Evolutionary conservation across 169 alveolate species (phyloP), one percentile per base, ranked within the genome.

Genomic region (Cryptosporidium sp.): DNA sequence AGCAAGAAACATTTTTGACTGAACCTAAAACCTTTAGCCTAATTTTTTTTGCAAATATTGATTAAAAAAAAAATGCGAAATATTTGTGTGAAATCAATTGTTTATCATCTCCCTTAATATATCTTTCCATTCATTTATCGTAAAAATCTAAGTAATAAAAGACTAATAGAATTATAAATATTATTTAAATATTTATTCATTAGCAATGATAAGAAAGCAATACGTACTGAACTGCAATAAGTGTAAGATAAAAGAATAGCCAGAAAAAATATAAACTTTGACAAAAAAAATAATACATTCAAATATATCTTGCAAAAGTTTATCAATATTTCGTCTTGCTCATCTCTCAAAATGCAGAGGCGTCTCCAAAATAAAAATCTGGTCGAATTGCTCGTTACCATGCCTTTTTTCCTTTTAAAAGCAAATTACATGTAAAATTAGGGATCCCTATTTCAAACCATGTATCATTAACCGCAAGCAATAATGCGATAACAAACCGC

Each of bases 401-500:
- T 23, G 26, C 29, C 10, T 23, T 23, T 53, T 26, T n/a, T 56
- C 14, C 21, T n/a, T n/a, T n/a, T n/a, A 53, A 53, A 53, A 56
- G 67, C 37, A 56, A 56, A 56, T 21, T n/a, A n/a, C 35, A n/a
- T 56, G 56, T 48, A 2, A 48, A 56, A 56, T 56, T 56, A 56
- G 67, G 67, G 67, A 56, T 56, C 67, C 67, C 67, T 56, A 56
- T 56, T 56, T 56, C 67, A 56, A 56, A 56, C 35, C 29, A 56
- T 56, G 35, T 23, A 56, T 56, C 67, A 56, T 29, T 29, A 56
- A 56, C 26, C 67, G 12, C 67, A 56, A 56, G 35, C 56, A 56
- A 56, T 26, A 56, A 21, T 56, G 67, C 29, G 67, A 56, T 26
- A 7, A 35, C 67, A 56, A 56, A 7, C 67, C 23, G 37, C 67